Base-by-base conservation (phyloP, 805 yeast species). In the Teunomyces tritomae region DNA sequence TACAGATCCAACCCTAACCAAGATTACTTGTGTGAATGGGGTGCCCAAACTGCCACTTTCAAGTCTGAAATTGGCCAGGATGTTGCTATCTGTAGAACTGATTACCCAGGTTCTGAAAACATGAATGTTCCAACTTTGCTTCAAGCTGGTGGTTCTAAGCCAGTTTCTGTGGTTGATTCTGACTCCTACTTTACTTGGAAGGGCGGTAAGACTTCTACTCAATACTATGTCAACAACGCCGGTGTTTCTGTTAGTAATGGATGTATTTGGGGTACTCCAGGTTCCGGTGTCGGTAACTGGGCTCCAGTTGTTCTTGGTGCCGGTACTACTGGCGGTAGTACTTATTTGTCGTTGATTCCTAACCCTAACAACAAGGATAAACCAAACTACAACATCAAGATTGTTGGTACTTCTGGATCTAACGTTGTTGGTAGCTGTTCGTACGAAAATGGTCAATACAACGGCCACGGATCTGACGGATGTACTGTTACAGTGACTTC, bases 51-150 rank as follows among this genome's bases (percentile, higher is more conserved):
- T 44, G 87, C 88, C 45, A 57, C 61, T 45, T 85, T 82, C 49
- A 75, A 70, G 39, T 77, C 81, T 50, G 65, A 82, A 53, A 64
- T 82, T 47, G 60, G 60, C 53, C 63, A 79, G 50, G 70, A 72
- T 39, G 84, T 85, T 53, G 83, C 89, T 40, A 73, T 84, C 50
- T 84, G 90, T 69, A 79, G 88, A 76, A 84, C 90, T 52, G 90
- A 84, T 67, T 84, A 84, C 71, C 90, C 90, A 59, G 90, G 90
- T 70, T 80, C 89, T 46, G 90, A 84, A 74, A 84, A 84, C 71
- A 84, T 84, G 90, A 83, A 77, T 59, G 74, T 84, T 51, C 90
- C 90, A 62, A 83, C 89, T 50, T 75, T 80, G 54, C 80, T 84
- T 48, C 60, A 67, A 33, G 82, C 79, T 32, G 84, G 84, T 50